Base-by-base conservation (phyloP, 1,139 yeast genomes). In the Pichia norvegensis region DNA sequence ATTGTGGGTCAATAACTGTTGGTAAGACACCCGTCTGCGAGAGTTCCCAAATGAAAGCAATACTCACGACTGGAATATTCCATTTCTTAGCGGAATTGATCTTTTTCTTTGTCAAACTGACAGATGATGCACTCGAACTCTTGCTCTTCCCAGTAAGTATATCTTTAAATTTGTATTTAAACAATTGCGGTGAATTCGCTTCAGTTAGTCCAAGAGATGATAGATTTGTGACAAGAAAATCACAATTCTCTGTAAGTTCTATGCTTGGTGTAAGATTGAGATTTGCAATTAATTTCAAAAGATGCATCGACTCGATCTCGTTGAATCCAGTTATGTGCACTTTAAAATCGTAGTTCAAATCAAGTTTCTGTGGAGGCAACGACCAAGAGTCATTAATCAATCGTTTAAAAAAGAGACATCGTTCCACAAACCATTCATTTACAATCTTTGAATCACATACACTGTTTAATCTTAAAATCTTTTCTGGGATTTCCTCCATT, bases 381-480 rank as follows among this genome's bases (percentile, higher is more conserved):
- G 86, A 76, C 97, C 97, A 90, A n/a, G 71, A 63, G 59, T 87
- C 96, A 36, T 68, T 55, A 13, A 68, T 64, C 4, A 81, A 58
- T 43, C 66, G 65, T 40, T 75, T 73, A 56, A 83, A 82, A 61
- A 74, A 82, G 29, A 88, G 67, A 29, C 86, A 76, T 49, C 97
- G 65, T 62, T 90, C 97, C 25, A 90, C 66, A 55, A 85, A 82
- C 90, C 95, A 87, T 63, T 90, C 97, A 2, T 95, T 83, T 2
- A 78, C 76, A 2, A 70, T 57, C 33, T 56, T 56, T n/a, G 53
- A 35, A 39, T 46, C 55, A 13, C 52, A 44, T 6, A 47, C 23
- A 4, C 38, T 45, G 4, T 44, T 40, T 23, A 54, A 37, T 5
- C 38, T 25, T 14, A 39, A 27, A 10, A 58, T 21, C 7, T 52